These are phyloP conservation scores for Nakazawaea anatomiae DNA, from an alignment of 805 yeast species.

Conservation along the genomic window DNA sequence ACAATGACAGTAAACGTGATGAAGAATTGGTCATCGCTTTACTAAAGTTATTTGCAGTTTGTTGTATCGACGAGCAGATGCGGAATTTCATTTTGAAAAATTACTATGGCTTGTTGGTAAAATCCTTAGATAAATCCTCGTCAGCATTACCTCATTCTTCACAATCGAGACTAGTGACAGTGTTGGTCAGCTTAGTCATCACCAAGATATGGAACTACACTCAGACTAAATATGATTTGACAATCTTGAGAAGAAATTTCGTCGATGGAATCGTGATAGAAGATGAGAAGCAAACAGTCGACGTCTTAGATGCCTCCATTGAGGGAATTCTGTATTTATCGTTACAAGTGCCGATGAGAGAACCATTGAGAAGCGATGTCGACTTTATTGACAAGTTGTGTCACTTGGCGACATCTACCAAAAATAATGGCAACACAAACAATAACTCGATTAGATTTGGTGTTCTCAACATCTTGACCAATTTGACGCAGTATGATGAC, in stretches of 20 bases:
- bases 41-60: not conserved
- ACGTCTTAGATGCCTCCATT: slow-evolving; percentile 10
- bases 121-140: not conserved
- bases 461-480: slow-evolving; percentile 32
- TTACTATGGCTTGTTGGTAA: not conserved
- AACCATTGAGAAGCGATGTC: slow-evolving; percentile 23
- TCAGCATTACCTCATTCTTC: no score
- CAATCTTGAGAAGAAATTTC: not conserved
- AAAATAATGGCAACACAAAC: not conserved
- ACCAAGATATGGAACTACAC: slow-evolving; percentile 2
- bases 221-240: not conserved
- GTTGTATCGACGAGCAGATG: not conserved
- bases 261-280: not conserved
- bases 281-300: not conserved
- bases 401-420: slow-evolving; percentile 3
- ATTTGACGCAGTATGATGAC: slow-evolving; percentile 28
- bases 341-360: slow-evolving; percentile 27
- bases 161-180: not conserved
- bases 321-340: slow-evolving; percentile 31
- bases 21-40: not conserved
- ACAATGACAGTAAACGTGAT: not conserved
- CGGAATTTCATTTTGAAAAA: not conserved
- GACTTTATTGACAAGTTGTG: slow-evolving; percentile 1
- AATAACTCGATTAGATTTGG: slow-evolving; percentile 31
- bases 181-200: not conserved